Conservation (phyloP, 2,329 filamentous ascomycete species). For the Sarocladium kiliense region DNA sequence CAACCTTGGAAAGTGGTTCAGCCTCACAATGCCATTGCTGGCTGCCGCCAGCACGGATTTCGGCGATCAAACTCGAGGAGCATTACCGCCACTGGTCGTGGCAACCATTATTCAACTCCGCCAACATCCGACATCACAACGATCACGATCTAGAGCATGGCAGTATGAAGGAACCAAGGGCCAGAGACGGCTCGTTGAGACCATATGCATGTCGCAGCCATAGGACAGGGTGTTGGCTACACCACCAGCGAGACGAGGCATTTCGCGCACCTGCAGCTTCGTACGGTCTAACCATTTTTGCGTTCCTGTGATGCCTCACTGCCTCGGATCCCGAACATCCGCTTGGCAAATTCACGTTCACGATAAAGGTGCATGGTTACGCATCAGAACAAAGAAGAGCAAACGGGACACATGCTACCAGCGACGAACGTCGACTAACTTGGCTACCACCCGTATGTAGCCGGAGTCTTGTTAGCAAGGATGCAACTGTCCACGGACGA, state of each 20-base stretch:
- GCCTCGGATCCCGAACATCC: not conserved
- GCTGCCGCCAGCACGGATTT: too few species aligned
- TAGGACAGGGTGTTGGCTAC: not conserved
- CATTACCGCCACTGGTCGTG: too few species aligned
- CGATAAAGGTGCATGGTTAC: not conserved
- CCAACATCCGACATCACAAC: not conserved
- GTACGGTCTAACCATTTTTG: not conserved
- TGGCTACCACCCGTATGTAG: too few species aligned
- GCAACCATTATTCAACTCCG: too few species aligned
- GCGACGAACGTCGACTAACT: too few species aligned
- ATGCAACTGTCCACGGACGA: too few species aligned
- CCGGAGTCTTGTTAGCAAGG: too few species aligned
- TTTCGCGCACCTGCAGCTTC: slow-evolving; percentile 1
- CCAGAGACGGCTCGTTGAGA: not conserved
- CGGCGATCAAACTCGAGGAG: too few species aligned
- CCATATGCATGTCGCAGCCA: not conserved
- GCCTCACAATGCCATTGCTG: too few species aligned
- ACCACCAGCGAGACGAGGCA: slow-evolving; percentile 1
- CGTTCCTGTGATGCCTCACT: not conserved
- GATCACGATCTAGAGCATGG: not conserved
- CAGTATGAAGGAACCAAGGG: not conserved
- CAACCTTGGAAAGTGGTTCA: too few species aligned
- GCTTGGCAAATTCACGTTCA: not conserved
- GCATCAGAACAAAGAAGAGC: too few species aligned
- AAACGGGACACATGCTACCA: too few species aligned